Conservation (phyloP, 257 asterid species). For the Penstemon davidsonii region DNA sequence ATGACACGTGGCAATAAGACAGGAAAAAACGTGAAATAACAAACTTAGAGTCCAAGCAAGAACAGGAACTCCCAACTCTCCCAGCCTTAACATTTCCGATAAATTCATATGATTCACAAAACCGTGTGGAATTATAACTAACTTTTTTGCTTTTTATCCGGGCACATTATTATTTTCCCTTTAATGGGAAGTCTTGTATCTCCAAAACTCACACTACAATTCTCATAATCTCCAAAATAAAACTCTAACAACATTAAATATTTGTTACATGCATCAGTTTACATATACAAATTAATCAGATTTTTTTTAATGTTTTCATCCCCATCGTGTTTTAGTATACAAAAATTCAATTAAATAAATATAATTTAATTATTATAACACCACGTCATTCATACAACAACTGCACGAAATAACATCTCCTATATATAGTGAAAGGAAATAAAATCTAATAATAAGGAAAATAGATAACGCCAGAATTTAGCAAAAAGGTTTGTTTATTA, state of each 20-base stretch:
- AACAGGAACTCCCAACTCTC: neutral
- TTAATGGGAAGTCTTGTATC: neutral
- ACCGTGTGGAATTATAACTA: conserved; percentile 16
- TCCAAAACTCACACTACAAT: neutral
- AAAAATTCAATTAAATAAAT: too few species aligned
- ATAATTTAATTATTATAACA: too few species aligned
- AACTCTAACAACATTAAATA: neutral
- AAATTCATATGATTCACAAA: conserved; percentile 13
- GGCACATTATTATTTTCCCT: conserved; percentile 13
- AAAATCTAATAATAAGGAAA: too few species aligned
- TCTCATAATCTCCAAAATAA: neutral
- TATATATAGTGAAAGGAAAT: too few species aligned
- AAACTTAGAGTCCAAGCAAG: conserved; percentile 26
- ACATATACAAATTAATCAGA: neutral
- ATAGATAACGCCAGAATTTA: too few species aligned
- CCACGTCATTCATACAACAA: too few species aligned
- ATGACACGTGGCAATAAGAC: conserved; percentile 10
- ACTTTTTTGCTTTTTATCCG: conserved; percentile 18
- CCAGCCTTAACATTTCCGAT: conserved; percentile 14
- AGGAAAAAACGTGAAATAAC: conserved; percentile 2
- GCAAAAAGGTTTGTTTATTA: too few species aligned
- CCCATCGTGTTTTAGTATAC: too few species aligned
- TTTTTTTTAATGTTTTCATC: neutral
- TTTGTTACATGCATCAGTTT: too few species aligned
- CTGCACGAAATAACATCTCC: too few species aligned